These are phyloP conservation scores for Ogataea trehalophila DNA, from an alignment of 805 yeast species.

Conservation along the genomic window DNA sequence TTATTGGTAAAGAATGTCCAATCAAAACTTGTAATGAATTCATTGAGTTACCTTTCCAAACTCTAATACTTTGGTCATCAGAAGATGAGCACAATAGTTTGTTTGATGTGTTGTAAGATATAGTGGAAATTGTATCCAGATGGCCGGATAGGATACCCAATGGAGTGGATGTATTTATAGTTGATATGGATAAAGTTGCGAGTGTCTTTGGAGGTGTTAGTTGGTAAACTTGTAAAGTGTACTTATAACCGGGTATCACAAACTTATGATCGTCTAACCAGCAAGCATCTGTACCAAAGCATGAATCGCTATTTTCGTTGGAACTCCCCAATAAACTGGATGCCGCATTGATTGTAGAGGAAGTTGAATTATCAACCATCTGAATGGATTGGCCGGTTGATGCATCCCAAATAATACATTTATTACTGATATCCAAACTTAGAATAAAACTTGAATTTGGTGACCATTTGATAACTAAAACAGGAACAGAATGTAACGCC, in stretches of 20 bases:
- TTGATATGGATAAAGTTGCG: too few species aligned
- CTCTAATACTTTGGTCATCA: conserved; percentile 66
- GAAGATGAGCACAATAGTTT: conserved; percentile 68
- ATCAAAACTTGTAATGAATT: conserved; percentile 43
- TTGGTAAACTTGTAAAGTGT: conserved; percentile 50
- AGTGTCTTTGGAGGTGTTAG: too few species aligned
- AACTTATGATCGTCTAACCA: conserved; percentile 72
- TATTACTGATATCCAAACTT: conserved; percentile 54
- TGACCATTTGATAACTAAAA: conserved; percentile 60
- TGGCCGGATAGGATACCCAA: conserved; percentile 61
- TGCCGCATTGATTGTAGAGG: too few species aligned
- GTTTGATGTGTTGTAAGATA: conserved; percentile 47
- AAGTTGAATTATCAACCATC: conserved; percentile 32
- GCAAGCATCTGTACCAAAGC: conserved; percentile 50
- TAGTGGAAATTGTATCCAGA: conserved; percentile 47
- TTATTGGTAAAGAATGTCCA: conserved; percentile 57
- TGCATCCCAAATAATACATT: conserved; percentile 63
- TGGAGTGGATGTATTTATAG: conserved; percentile 42
- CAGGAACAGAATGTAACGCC: conserved; percentile 48
- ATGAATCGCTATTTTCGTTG: conserved; percentile 10
- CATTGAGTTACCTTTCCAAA: conserved; percentile 68
- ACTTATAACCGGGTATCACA: conserved; percentile 60
- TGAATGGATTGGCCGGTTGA: conserved; percentile 45
- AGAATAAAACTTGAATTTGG: conserved; percentile 46
- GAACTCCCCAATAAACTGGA: too few species aligned